Evolutionary conservation across 176 grass and related monocot genomes (phyloP), one percentile per base, ranked within the genome.

Genomic region (Aegilops speltoides): DNA sequence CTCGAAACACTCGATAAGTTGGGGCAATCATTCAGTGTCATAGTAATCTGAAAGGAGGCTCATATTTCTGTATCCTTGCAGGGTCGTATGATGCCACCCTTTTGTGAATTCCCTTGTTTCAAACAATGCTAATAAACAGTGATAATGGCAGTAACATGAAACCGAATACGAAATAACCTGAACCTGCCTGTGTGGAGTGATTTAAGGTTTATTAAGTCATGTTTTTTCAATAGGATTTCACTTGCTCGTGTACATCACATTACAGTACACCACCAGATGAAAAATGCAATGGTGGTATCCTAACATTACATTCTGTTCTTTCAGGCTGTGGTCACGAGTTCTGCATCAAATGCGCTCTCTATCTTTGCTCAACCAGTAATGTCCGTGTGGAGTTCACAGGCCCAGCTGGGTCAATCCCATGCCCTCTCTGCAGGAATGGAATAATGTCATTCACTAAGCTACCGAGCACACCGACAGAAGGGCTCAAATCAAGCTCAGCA

Each of bases 321-420:
- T 57, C 87, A 99, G 97, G 92, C 57, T 99, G 97, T 74, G 83
- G 89, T 24, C 97, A 99, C 90, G 91, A 96, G 79, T 90, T 99
- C 57, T 99, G 97, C 80, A 91, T 96, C 63, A 95, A 91, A 79
- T 99, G 97, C 17, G 97, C 94, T 73, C 90, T 99, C 26, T 96
- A 91, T 83, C 94, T 99, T 79, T 96, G 94, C 85, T 96, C 97
- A 28, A 94, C 97, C 4, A 96, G 92, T 90, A 96, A 84, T 46
- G 86, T 89, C 67, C 89, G 71, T 67, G 86, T 86, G 6, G 87
- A 91, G 83, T 89, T 90, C 66, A 79, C 84, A 41, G 92, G 92
- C 34, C 92, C 92, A 64, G 66, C 94, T 59, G 97, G 97, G 19
- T 99, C 97, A 2, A 99, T 99, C 45, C 94, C 97, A 10, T 99